Evolutionary conservation across 306 rosid species (phyloP).

Genomic region (Vigna trinervia): DNA sequence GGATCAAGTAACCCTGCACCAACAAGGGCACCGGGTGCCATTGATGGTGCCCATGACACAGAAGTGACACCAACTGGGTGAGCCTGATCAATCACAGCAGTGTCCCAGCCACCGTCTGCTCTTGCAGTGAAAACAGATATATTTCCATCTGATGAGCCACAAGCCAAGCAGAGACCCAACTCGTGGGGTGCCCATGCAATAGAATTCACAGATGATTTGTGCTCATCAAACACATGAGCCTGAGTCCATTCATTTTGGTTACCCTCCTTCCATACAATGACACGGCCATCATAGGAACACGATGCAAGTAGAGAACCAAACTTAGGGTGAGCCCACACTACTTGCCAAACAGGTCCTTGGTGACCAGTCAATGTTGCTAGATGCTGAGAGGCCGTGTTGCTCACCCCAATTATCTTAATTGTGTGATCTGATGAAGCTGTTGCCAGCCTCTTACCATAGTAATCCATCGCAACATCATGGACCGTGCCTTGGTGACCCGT

Average conservation of each 20-base stretch:
- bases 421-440: too few relatives aligned
- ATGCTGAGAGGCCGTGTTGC: conserved; percentile 48
- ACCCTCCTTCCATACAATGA: conserved; percentile 87
- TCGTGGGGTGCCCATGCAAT: too few relatives aligned
- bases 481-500: conserved; percentile 82
- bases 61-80: conserved; percentile 43
- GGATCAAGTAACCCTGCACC: conserved; percentile 88
- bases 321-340: conserved; percentile 84
- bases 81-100: conserved; percentile 58
- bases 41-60: conserved; percentile 58
- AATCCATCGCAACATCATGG: neutral
- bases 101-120: too few relatives aligned
- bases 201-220: too few relatives aligned
- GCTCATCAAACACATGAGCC: conserved; percentile 63
- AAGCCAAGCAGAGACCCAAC: too few relatives aligned
- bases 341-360: conserved; percentile 91
- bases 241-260: conserved; percentile 81
- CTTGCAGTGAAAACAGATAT: too few relatives aligned
- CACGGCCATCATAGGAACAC: conserved; percentile 76
- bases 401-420: conserved; percentile 18
- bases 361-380: conserved; percentile 78
- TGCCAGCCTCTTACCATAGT: too few relatives aligned
- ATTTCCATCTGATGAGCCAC: too few relatives aligned
- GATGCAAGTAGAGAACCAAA: conserved; percentile 51
- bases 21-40: conserved; percentile 75